These are phyloP conservation scores for Biscutella laevigata DNA, from an alignment of 441 rosid species.

Conservation along the genomic window DNA sequence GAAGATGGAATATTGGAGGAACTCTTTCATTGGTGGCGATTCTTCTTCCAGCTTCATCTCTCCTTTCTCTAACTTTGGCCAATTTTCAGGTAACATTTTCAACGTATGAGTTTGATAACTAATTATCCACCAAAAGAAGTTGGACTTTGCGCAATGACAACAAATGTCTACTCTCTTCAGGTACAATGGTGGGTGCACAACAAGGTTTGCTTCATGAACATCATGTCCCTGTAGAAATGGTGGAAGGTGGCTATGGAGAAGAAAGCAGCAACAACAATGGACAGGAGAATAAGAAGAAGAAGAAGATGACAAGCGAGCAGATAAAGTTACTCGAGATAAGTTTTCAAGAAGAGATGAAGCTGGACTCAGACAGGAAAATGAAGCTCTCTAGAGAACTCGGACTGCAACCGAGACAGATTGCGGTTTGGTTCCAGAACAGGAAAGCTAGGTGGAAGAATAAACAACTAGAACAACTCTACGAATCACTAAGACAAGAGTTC, in stretches of 20 bases:
- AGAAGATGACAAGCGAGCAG: constrained; percentile 60
- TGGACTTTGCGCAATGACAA: no score
- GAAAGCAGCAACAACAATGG: constrained; percentile 25
- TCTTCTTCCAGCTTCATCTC: constrained; percentile 19
- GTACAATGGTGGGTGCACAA: constrained; percentile 28
- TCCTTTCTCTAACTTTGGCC: constrained; percentile 13
- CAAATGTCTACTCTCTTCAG: constrained; percentile 38
- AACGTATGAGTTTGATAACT: no score
- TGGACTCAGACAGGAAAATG: constrained; percentile 78
- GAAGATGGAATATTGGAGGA: constrained; percentile 22
- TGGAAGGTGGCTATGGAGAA: constrained; percentile 17
- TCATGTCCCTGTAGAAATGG: constrained; percentile 25
- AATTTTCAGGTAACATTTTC: no score
- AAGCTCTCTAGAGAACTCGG: constrained; percentile 74
- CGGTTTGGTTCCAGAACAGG: constrained; percentile 92
- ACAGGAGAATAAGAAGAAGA: constrained; percentile 58
- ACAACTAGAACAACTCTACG: constrained; percentile 67
- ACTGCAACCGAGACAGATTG: constrained; percentile 78
- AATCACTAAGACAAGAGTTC: constrained; percentile 55
- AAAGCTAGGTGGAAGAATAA: constrained; percentile 92
- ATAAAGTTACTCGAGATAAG: constrained; percentile 63
- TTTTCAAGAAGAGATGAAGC: constrained; percentile 77
- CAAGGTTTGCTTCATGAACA: constrained; percentile 25
- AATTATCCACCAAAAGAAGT: no score
- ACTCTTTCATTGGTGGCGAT: constrained; percentile 15